Conservation (phyloP, 441 rosid genomes). For the Euphorbia schlechtendalii region DNA sequence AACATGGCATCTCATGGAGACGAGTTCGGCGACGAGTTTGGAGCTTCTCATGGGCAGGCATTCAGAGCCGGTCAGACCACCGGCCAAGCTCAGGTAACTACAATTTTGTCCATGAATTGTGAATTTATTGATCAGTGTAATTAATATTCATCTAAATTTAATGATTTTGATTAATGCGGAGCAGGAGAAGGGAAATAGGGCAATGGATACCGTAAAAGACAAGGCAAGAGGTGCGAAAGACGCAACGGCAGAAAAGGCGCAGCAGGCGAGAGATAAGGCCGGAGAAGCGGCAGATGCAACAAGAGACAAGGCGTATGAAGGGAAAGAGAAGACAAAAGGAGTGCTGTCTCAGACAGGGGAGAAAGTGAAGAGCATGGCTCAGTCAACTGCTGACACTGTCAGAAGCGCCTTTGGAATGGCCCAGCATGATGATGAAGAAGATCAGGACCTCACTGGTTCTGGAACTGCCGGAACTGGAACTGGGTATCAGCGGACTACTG, state of each 20-base stretch:
- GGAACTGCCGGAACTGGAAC: not conserved
- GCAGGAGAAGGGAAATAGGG: slow-evolving; percentile 20
- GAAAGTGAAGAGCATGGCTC: slow-evolving; percentile 48
- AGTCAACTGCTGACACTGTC: slow-evolving; percentile 49
- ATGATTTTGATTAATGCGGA: not conserved
- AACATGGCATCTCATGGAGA: slow-evolving; percentile 36
- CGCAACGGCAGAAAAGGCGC: slow-evolving; percentile 24
- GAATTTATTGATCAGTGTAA: too few relatives aligned
- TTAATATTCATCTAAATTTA: too few relatives aligned
- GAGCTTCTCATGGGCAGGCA: slow-evolving; percentile 32
- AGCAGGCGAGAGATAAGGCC: slow-evolving; percentile 24
- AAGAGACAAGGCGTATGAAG: slow-evolving; percentile 29
- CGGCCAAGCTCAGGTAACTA: slow-evolving; percentile 36
- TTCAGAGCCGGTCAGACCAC: slow-evolving; percentile 37
- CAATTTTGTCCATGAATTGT: too few relatives aligned
- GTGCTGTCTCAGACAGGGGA: slow-evolving; percentile 50
- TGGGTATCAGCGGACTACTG: not conserved
- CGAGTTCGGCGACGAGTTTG: not conserved
- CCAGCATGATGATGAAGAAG: slow-evolving; percentile 15
- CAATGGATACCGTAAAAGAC: slow-evolving; percentile 29
- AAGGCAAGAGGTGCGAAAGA: slow-evolving; percentile 30
- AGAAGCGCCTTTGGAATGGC: slow-evolving; percentile 53
- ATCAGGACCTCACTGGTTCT: too few relatives aligned
- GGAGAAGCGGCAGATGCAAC: slow-evolving; percentile 16
- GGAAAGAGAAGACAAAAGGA: slow-evolving; percentile 35